phyloP scores from a whole-genome alignment of 352 stramenopile species.

The Saprolegnia diclina region DNA sequence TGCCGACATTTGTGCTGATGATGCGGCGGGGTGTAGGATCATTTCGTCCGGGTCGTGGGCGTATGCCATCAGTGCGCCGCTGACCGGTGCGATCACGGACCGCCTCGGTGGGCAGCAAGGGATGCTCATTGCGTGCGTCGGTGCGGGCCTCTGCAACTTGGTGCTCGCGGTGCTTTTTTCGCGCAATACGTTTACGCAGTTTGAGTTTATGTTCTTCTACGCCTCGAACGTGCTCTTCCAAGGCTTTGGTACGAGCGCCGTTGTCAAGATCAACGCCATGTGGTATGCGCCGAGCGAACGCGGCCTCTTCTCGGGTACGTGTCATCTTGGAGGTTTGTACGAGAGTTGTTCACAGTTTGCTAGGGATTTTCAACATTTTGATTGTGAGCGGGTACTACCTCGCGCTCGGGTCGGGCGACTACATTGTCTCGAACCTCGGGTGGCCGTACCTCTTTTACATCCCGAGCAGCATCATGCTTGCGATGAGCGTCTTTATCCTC shows the following conservation, averaged over 20 bases:
- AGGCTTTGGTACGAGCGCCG: conserved; percentile 68
- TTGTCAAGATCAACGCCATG: conserved; percentile 81
- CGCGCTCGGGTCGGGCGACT: conserved; percentile 54
- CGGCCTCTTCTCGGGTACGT: conserved; percentile 43
- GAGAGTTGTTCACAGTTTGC: too few species aligned
- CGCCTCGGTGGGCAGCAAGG: conserved; percentile 60
- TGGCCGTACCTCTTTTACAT: conserved; percentile 73
- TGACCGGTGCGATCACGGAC: conserved; percentile 66
- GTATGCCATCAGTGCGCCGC: conserved; percentile 60
- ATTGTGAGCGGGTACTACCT: conserved; percentile 71
- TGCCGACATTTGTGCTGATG: conserved; percentile 5
- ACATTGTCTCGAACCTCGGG: conserved; percentile 53
- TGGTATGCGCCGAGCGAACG: conserved; percentile 63
- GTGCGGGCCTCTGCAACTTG: conserved; percentile 58
- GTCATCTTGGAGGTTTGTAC: background rate
- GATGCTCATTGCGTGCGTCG: conserved; percentile 63
- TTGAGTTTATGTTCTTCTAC: conserved; percentile 57
- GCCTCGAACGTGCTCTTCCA: conserved; percentile 62
- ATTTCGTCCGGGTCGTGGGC: conserved; percentile 65
- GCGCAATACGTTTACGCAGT: conserved; percentile 37
- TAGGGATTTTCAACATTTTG: conserved; percentile 72
- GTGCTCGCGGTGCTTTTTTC: conserved; percentile 51
- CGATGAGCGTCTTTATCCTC: conserved; percentile 52
- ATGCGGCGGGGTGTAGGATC: too few species aligned
- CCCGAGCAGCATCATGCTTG: conserved; percentile 40